Conservation (phyloP, 129 eudicot genomes). For the Kitagawia praeruptora region DNA sequence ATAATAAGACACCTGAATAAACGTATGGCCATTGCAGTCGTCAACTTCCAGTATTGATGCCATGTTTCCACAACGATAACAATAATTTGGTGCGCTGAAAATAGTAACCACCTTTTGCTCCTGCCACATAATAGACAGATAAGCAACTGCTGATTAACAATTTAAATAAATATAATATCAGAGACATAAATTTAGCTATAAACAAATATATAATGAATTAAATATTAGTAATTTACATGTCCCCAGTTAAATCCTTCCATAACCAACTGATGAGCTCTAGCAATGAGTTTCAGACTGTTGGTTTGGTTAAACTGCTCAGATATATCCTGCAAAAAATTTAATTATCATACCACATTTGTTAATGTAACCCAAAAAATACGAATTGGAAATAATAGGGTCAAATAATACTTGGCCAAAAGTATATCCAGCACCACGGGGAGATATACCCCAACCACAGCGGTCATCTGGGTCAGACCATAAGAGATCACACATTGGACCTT, state of each 20-base stretch:
- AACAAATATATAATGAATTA: neutral
- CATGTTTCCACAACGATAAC: conserved; percentile 97
- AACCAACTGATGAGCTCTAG: conserved; percentile 97
- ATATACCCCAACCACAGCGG: conserved; percentile 97
- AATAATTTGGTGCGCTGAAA: conserved; percentile 96
- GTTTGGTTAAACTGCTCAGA: conserved; percentile 92
- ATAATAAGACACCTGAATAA: conserved; percentile 58
- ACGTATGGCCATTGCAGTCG: conserved; percentile 83
- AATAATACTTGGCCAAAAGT: conserved; percentile 86
- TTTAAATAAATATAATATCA: neutral
- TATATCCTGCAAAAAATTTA: conserved; percentile 48
- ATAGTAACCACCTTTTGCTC: conserved; percentile 95
- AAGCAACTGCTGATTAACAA: neutral
- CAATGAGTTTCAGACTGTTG: conserved; percentile 76
- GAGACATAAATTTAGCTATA: neutral
- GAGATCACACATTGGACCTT: conserved; percentile 98
- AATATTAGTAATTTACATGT: conserved; percentile 38
- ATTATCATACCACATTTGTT: neutral
- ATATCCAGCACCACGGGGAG: conserved; percentile 96
- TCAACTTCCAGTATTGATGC: conserved; percentile 96
- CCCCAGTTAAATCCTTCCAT: conserved; percentile 98
- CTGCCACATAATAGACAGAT: conserved; percentile 28
- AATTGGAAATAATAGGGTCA: neutral
- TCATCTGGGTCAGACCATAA: conserved; percentile 98
- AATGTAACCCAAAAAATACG: neutral